Conservation (phyloP, 169 alveolate species). For the Babesia ovata region DNA sequence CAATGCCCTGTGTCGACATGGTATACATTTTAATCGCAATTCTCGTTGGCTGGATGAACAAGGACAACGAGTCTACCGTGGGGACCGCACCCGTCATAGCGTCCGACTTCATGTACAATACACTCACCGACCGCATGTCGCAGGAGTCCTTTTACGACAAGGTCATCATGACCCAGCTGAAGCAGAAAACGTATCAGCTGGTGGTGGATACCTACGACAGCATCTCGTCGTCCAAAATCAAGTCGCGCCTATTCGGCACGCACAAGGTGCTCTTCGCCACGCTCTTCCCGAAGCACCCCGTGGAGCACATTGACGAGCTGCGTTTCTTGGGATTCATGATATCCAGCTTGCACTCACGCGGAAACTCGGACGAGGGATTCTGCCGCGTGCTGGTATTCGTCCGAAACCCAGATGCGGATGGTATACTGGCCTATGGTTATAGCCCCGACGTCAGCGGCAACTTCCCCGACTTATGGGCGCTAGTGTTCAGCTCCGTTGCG, state of each 20-base stretch:
- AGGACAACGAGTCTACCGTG: constrained; percentile 42
- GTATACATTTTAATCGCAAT: constrained; percentile 53
- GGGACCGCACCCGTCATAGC: constrained; percentile 40
- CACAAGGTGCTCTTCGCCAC: constrained; percentile 48
- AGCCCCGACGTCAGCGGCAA: constrained; percentile 37
- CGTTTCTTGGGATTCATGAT: constrained; percentile 33
- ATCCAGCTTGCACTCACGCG: constrained; percentile 33
- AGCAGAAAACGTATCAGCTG: constrained; percentile 41
- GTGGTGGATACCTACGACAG: constrained; percentile 25
- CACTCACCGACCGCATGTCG: constrained; percentile 45
- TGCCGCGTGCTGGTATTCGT: constrained; percentile 41
- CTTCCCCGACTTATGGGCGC: constrained; percentile 66
- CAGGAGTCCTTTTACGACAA: constrained; percentile 64
- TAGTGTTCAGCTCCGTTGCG: constrained; percentile 57
- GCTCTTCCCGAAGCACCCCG: constrained; percentile 57
- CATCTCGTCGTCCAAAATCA: constrained; percentile 19
- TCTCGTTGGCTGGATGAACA: constrained; percentile 42
- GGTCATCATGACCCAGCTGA: constrained; percentile 46
- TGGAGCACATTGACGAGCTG: constrained; percentile 27
- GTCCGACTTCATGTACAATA: constrained; percentile 61
- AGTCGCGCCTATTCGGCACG: constrained; percentile 22
- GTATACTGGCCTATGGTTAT: constrained; percentile 40
- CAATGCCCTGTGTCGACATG: constrained; percentile 58
- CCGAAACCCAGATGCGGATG: constrained; percentile 16
- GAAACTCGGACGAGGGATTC: constrained; percentile 12